Evolutionary conservation across 169 alveolate genomes (phyloP).

Genomic region (Eimeria tenella): DNA sequence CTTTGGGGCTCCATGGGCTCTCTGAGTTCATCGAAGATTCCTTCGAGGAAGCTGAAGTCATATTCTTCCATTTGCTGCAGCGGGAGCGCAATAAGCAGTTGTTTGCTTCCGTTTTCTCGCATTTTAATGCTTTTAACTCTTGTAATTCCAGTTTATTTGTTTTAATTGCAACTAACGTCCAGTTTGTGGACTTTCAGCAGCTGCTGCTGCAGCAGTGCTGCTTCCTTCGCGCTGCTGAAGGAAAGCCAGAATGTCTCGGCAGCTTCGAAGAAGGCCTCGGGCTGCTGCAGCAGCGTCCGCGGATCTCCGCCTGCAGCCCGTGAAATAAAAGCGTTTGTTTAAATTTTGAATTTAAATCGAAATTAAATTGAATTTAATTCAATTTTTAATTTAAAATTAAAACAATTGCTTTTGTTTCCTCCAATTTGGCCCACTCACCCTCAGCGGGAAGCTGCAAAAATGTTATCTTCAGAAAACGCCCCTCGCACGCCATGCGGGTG

Average conservation of each 20-base stretch:
- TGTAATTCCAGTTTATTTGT: neutral
- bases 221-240: neutral
- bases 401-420: neutral
- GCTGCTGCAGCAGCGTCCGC: neutral
- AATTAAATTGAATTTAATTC: neutral
- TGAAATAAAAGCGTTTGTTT: too few relatives aligned
- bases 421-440: too few relatives aligned
- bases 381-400: neutral
- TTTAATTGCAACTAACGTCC: neutral
- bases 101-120: neutral
- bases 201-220: neutral
- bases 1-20: neutral
- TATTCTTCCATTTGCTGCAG: slow-evolving; percentile 28
- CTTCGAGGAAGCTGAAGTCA: neutral
- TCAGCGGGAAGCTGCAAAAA: neutral
- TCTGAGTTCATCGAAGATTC: neutral
- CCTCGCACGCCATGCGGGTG: neutral
- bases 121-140: neutral
- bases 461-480: neutral
- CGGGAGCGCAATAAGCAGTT: neutral
- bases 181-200: neutral
- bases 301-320: neutral
- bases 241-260: neutral
- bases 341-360: too few relatives aligned
- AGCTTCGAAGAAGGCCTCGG: neutral